These are phyloP conservation scores for Jaapia argillacea DNA, from an alignment of 768 basidiomycete genomes.

Conservation along the genomic window DNA sequence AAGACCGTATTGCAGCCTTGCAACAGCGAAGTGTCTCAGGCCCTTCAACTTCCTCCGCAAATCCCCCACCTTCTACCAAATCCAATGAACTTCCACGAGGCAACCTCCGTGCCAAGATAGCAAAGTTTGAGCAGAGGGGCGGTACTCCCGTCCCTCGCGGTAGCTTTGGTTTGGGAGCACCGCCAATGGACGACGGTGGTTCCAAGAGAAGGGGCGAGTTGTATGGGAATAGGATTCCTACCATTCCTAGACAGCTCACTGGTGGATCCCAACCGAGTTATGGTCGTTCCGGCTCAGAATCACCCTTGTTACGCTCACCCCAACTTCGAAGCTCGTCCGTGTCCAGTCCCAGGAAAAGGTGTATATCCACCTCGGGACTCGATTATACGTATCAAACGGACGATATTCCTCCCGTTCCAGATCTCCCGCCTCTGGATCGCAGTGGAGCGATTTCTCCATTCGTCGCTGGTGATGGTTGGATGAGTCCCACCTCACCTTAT, in stretches of 20 bases:
- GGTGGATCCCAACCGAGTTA: no score
- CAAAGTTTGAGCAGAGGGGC: constrained; percentile 72
- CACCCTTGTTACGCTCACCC: no score
- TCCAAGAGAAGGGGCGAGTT: constrained; percentile 51
- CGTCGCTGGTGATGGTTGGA: background rate
- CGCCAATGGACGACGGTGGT: constrained; percentile 38
- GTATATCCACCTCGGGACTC: background rate
- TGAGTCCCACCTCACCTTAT: no score
- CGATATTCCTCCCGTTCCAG: background rate
- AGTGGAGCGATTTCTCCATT: no score
- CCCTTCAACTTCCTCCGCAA: constrained; percentile 21
- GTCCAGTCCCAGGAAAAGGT: no score
- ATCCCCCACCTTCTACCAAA: constrained; percentile 16
- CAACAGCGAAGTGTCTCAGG: constrained; percentile 39
- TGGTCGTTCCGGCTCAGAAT: no score
- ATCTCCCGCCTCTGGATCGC: background rate
- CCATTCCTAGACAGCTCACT: background rate
- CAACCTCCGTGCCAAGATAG: constrained; percentile 58
- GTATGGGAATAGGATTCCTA: constrained; percentile 62
- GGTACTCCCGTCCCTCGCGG: constrained; percentile 68
- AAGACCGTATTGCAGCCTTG: constrained; percentile 76
- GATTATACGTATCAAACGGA: background rate
- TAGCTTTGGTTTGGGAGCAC: constrained; percentile 60
- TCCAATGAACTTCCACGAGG: constrained; percentile 10
- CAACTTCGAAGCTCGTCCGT: no score